A percentile compares a stretch with the other conserved stretches of the same genome.
Conservation (phyloP, 345 rosid genomes). For the Pistacia vera region DNA sequence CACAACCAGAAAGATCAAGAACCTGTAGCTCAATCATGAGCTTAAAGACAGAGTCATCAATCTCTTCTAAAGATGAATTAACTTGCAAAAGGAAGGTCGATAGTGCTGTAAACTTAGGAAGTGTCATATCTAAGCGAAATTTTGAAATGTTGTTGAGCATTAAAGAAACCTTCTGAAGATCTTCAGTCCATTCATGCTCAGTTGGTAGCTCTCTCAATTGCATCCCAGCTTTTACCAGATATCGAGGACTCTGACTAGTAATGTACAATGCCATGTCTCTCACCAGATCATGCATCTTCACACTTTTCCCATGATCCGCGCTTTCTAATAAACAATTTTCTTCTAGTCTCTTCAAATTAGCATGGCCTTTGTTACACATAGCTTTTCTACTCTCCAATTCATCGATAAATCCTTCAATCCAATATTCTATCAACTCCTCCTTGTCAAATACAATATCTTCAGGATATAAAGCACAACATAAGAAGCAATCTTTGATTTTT, state of each 20-base stretch:
- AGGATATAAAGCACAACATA: conserved; percentile 23
- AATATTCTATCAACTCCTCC: conserved; percentile 22
- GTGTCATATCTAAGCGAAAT: neutral
- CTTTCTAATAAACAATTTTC: conserved; percentile 18
- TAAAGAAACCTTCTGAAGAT: conserved; percentile 17
- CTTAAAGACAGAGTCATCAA: conserved; percentile 18
- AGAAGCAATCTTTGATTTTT: conserved; percentile 20
- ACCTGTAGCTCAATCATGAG: conserved; percentile 8
- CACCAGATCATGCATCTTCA: conserved; percentile 33
- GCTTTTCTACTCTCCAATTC: conserved; percentile 2
- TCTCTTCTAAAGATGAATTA: neutral
- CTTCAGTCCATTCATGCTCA: conserved; percentile 21
- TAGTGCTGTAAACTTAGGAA: neutral
- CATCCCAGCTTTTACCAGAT: conserved; percentile 24
- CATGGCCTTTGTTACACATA: conserved; percentile 19
- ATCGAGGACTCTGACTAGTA: neutral
- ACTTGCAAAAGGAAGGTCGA: conserved; percentile 18
- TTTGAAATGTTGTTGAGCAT: neutral
- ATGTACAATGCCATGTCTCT: conserved; percentile 26
- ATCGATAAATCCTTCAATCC: conserved; percentile 22
- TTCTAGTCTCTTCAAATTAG: conserved; percentile 21
- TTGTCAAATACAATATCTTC: conserved; percentile 2
- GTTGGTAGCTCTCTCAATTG: conserved; percentile 17
- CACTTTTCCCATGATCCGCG: neutral
- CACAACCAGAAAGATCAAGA: conserved; percentile 26